These are phyloP conservation scores for Beauveria scarabaeidicola DNA, from an alignment of 2,329 filamentous ascomycete species.

Conservation along the genomic window DNA sequence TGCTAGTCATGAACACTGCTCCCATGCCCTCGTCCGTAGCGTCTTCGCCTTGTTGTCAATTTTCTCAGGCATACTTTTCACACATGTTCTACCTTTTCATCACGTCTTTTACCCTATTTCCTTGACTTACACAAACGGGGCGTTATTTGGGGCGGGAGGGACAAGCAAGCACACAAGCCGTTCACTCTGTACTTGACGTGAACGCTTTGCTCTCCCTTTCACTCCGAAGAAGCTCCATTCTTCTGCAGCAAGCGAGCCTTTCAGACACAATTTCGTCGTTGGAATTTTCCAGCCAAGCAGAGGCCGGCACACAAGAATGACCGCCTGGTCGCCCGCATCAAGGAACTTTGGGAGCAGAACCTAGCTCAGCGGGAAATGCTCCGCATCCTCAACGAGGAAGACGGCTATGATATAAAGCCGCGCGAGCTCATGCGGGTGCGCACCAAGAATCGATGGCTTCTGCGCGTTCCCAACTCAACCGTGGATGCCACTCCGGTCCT, in stretches of 20 bases:
- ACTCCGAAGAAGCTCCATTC: slow-evolving; percentile 6
- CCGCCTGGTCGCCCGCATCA: slow-evolving; percentile 58
- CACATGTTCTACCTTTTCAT: neutral
- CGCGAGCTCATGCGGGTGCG: slow-evolving; percentile 63
- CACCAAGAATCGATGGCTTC: slow-evolving; percentile 57
- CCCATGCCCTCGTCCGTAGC: neutral
- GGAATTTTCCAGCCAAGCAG: slow-evolving; percentile 71
- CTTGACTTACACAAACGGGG: slow-evolving; percentile 14
- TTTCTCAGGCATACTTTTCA: neutral
- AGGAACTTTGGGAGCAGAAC: slow-evolving; percentile 72
- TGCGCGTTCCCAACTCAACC: slow-evolving; percentile 50
- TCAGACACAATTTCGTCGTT: slow-evolving; percentile 67
- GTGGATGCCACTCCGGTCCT: slow-evolving; percentile 30
- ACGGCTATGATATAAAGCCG: slow-evolving; percentile 63
- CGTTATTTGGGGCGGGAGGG: slow-evolving; percentile 1
- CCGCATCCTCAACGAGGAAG: slow-evolving; percentile 56
- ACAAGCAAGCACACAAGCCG: neutral
- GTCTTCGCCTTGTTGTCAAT: neutral
- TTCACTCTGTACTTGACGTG: neutral
- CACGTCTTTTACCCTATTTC: neutral
- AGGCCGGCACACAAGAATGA: slow-evolving; percentile 63
- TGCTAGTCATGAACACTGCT: neutral
- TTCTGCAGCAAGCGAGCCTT: slow-evolving; percentile 61
- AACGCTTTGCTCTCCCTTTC: neutral
- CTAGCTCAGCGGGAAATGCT: slow-evolving; percentile 66